Conservation (phyloP, 148 eudicot species). For the Camellia sinensis region DNA sequence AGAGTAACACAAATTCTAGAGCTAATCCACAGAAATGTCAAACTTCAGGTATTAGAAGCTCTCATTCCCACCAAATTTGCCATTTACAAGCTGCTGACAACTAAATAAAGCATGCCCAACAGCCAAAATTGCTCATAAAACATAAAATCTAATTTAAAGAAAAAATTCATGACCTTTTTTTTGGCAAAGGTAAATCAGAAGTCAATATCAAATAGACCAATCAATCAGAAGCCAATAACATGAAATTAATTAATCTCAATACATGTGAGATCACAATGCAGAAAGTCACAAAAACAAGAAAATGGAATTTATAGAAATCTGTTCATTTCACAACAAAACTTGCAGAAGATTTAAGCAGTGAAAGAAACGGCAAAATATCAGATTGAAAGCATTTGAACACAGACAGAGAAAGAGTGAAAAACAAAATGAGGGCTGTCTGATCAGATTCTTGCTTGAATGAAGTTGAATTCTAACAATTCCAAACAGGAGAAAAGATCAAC, state of each 20-base stretch:
- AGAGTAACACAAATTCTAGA: background rate
- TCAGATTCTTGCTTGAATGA: constrained; percentile 5
- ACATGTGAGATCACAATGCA: background rate
- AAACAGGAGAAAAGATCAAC: background rate
- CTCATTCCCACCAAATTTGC: background rate
- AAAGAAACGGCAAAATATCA: background rate
- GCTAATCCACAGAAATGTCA: background rate
- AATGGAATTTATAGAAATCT: background rate
- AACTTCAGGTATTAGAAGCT: background rate
- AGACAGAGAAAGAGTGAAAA: background rate
- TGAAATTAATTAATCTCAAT: background rate
- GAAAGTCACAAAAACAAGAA: background rate
- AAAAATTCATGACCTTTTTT: background rate
- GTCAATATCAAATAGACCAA: background rate
- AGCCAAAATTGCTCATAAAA: background rate
- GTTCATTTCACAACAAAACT: background rate
- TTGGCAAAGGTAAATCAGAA: background rate
- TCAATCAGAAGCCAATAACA: background rate
- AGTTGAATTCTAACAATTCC: background rate
- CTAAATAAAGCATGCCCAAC: background rate
- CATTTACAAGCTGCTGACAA: constrained; percentile 4
- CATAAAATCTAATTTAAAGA: background rate
- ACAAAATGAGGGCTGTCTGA: background rate
- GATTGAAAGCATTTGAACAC: background rate
- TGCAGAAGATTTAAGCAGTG: background rate